These are phyloP conservation scores for Eimeria acervulina DNA, from an alignment of 169 alveolate species.

Conservation along the genomic window DNA sequence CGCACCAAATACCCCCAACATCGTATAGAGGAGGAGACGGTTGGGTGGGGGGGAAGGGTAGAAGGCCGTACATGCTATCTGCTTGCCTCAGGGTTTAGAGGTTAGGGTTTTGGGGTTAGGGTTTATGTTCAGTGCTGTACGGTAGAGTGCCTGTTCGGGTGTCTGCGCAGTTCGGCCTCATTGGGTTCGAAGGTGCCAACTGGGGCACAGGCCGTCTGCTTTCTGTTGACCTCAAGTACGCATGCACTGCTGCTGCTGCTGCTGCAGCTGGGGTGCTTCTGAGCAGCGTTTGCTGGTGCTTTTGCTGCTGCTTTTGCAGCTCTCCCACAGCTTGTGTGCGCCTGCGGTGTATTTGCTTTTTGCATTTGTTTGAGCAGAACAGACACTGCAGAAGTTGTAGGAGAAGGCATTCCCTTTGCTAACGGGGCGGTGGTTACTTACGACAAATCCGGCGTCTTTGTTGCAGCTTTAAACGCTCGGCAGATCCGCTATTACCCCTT, in stretches of 20 bases:
- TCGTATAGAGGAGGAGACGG: too few species aligned
- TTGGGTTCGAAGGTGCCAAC: constrained; percentile 21
- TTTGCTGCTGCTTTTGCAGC: constrained; percentile 30
- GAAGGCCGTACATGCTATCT: too few species aligned
- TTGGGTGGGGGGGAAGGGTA: too few species aligned
- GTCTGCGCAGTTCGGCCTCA: constrained; percentile 51
- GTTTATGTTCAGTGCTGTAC: too few species aligned
- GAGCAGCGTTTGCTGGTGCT: neutral
- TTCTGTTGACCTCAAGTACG: constrained; percentile 40
- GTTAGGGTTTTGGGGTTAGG: neutral
- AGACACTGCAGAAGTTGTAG: constrained; percentile 45
- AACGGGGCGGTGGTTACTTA: constrained; percentile 38
- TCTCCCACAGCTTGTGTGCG: neutral
- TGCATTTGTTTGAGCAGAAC: constrained; percentile 10
- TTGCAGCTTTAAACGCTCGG: constrained; percentile 28
- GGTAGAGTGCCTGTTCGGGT: too few species aligned
- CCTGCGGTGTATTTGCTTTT: neutral
- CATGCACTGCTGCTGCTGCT: neutral
- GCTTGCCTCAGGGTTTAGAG: neutral
- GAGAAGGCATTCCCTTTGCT: constrained; percentile 44
- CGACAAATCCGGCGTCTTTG: constrained; percentile 28
- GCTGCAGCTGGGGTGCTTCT: neutral
- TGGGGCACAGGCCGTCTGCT: constrained; percentile 53
- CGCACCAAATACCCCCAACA: too few species aligned
- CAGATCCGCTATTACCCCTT: constrained; percentile 40